phyloP scores from a whole-genome alignment of 2,329 filamentous ascomycete genomes.

The Aspergillus candidus region DNA sequence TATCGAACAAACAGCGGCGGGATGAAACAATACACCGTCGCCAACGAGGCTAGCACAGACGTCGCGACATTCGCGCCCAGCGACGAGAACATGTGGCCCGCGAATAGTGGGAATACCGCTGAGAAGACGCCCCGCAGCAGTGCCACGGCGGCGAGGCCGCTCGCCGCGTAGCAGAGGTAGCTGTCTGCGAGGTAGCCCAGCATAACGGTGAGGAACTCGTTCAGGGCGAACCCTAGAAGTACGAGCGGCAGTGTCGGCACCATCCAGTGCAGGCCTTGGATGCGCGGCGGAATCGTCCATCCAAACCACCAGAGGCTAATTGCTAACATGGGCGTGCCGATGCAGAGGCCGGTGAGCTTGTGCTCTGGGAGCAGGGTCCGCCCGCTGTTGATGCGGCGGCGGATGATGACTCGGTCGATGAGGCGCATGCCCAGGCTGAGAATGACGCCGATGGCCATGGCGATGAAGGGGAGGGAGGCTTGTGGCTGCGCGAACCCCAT shows the following conservation, averaged over 20 bases:
- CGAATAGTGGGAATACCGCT: constrained; percentile 39
- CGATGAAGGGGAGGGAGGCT: constrained; percentile 38
- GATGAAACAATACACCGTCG: constrained; percentile 37
- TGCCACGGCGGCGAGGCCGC: constrained; percentile 39
- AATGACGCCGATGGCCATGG: constrained; percentile 36
- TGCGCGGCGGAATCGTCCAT: constrained; percentile 42
- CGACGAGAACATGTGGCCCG: constrained; percentile 34
- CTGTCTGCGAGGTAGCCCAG: constrained; percentile 42
- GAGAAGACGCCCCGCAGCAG: constrained; percentile 36
- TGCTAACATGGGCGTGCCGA: constrained; percentile 43
- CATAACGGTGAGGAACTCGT: constrained; percentile 41
- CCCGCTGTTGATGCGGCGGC: constrained; percentile 13
- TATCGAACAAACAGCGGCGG: constrained; percentile 35
- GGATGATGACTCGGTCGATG: constrained; percentile 35
- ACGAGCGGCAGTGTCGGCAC: constrained; percentile 38
- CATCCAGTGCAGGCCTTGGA: constrained; percentile 32
- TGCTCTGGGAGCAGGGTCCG: constrained; percentile 38
- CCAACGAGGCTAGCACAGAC: constrained; percentile 37
- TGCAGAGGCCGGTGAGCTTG: constrained; percentile 43
- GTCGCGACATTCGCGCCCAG: constrained; percentile 37
- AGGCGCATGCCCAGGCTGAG: constrained; percentile 41
- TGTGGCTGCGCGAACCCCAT: constrained; percentile 29
- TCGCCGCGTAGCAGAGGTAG: constrained; percentile 41
- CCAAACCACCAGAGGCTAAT: constrained; percentile 45
- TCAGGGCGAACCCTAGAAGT: constrained; percentile 44